Evolutionary conservation across 2,329 filamentous ascomycete species (phyloP).

Genomic region (Lachnellula subtilissima): DNA sequence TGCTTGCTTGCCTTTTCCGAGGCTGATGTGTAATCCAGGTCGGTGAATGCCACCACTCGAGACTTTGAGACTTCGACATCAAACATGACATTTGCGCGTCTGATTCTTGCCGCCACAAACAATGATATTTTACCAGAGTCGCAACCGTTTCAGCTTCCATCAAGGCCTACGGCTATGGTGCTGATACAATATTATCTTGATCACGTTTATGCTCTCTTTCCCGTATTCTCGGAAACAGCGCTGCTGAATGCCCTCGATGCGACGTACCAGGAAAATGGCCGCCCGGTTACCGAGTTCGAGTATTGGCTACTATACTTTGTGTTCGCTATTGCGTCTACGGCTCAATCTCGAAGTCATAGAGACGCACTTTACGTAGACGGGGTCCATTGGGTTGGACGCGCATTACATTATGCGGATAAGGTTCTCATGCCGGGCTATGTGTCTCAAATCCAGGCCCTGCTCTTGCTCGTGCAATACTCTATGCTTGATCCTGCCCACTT

Average conservation of each 20-base stretch:
- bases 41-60: constrained; percentile 88
- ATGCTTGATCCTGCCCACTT: constrained; percentile 88
- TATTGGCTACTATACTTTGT: constrained; percentile 88
- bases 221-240: constrained; percentile 74
- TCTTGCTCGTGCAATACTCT: constrained; percentile 83
- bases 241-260: constrained; percentile 76
- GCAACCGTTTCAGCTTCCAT: constrained; percentile 59
- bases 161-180: constrained; percentile 60
- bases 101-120: constrained; percentile 77
- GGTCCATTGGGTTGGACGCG: constrained; percentile 53
- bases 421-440: constrained; percentile 83
- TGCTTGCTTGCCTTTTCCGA: neutral
- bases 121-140: constrained; percentile 66
- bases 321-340: constrained; percentile 73
- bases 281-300: constrained; percentile 60
- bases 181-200: constrained; percentile 80
- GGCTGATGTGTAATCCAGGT: constrained; percentile 44
- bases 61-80: constrained; percentile 87
- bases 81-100: constrained; percentile 86
- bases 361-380: constrained; percentile 57
- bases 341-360: constrained; percentile 65
- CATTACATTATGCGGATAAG: constrained; percentile 72
- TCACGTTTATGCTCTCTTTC: constrained; percentile 74
- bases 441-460: constrained; percentile 78
- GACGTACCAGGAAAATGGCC: constrained; percentile 67